These are phyloP conservation scores for Leptographium procerum DNA, from an alignment of 2,329 filamentous ascomycete genomes.

Conservation along the genomic window DNA sequence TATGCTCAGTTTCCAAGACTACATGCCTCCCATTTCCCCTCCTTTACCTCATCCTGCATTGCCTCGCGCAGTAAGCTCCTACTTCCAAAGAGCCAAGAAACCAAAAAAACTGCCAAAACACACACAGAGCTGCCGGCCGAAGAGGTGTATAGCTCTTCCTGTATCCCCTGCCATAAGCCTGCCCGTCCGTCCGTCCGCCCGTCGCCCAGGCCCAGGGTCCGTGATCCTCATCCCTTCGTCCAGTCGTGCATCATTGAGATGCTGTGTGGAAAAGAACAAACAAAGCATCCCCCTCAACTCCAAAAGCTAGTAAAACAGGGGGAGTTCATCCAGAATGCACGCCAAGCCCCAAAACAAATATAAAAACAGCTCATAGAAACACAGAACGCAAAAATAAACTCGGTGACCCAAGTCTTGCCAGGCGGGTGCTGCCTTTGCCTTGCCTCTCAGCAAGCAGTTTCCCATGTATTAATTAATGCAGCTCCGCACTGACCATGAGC, in stretches of 20 bases:
- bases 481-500: constrained; percentile 17
- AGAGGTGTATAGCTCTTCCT: neutral
- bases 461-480: constrained; percentile 10
- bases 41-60: neutral
- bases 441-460: neutral
- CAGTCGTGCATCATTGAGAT: constrained; percentile 11
- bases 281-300: constrained; percentile 10
- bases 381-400: neutral
- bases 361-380: neutral
- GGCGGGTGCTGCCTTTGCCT: neutral
- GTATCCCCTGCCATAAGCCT: neutral
- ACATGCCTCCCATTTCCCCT: neutral
- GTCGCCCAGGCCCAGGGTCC: neutral
- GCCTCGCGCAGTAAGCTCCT: neutral
- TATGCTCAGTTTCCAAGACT: neutral
- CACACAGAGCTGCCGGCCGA: neutral
- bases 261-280: constrained; percentile 5
- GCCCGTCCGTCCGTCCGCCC: neutral
- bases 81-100: neutral
- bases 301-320: constrained; percentile 15
- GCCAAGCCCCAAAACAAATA: neutral
- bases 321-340: neutral
- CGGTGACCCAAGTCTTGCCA: neutral
- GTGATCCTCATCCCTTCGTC: constrained; percentile 12
- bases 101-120: neutral